phyloP scores from a whole-genome alignment of 2,329 filamentous ascomycete species.

The Penicillium sp. region DNA sequence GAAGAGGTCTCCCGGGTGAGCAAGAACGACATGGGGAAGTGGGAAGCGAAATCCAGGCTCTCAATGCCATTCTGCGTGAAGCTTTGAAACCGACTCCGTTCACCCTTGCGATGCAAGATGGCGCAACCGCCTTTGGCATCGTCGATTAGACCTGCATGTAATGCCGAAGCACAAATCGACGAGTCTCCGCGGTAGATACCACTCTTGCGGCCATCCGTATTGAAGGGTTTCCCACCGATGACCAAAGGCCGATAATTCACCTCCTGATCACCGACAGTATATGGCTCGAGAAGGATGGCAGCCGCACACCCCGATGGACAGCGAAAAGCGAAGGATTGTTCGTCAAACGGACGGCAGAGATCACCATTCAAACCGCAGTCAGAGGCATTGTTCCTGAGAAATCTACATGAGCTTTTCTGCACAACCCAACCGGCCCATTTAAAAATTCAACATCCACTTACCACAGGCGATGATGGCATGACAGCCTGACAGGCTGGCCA shows the following conservation, averaged over 20 bases:
- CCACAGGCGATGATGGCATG: slow-evolving; percentile 35
- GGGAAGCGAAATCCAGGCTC: slow-evolving; percentile 50
- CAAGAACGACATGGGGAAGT: slow-evolving; percentile 53
- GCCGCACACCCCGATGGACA: slow-evolving; percentile 54
- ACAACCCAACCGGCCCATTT: no score
- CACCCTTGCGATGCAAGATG: slow-evolving; percentile 49
- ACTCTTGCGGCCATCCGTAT: slow-evolving; percentile 35
- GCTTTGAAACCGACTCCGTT: slow-evolving; percentile 45
- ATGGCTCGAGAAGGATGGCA: slow-evolving; percentile 49
- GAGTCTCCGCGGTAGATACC: slow-evolving; percentile 55
- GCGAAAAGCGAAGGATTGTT: slow-evolving; percentile 50
- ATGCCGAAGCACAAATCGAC: slow-evolving; percentile 55
- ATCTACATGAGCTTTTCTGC: slow-evolving; percentile 5
- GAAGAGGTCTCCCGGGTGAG: slow-evolving; percentile 15
- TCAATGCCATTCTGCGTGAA: slow-evolving; percentile 47
- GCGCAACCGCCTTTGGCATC: slow-evolving; percentile 53
- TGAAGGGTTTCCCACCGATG: slow-evolving; percentile 47
- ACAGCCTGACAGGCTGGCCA: slow-evolving; percentile 32
- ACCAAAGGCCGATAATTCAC: slow-evolving; percentile 52
- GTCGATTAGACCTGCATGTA: slow-evolving; percentile 54
- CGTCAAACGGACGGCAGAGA: slow-evolving; percentile 52
- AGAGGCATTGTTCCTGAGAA: slow-evolving; percentile 30
- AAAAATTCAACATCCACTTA: slow-evolving; percentile 21
- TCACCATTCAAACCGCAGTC: slow-evolving; percentile 54
- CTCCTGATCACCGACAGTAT: slow-evolving; percentile 52